Base-by-base conservation (phyloP, 345 rosid genomes). In the Limnanthes douglasii region DNA sequence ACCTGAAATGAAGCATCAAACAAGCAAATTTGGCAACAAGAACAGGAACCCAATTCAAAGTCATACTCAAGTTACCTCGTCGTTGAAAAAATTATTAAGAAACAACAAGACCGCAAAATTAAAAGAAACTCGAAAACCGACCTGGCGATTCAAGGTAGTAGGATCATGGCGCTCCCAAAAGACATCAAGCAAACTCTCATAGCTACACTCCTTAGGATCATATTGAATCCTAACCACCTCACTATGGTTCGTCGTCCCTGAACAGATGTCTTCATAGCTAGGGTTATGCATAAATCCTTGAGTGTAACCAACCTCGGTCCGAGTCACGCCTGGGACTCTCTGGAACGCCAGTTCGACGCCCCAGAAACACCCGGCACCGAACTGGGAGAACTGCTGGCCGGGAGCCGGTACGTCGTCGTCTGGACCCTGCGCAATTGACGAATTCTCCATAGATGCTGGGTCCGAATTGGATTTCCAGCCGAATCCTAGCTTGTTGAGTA, bases 291-390 rank as follows among this genome's bases (percentile, higher is more conserved):
- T 18, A 23, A 36, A 39, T 8, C 98, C 98, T 48, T 77, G 98
- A 0, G 37, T 26, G 34, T 84, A 90, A 5, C 98, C 98, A 36
- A 70, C 98, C 51, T 90, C 98, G 1, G 95, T 80, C 53, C 56
- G 72, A 47, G 75, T 52, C 28, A 90, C 82, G 10, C 96, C 95
- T 0, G 79, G 58, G 15, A 66, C 76, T 21, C 95, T 79, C 77
- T 90, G 98, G 51, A 72, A 72, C 28, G 70, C 79, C 46, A 90
- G 56, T 59, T 90, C 98, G 0, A 80, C 80, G 0, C 98, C 95
- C 98, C 97, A 88, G 58, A 88, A 88, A 41, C 97, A 88, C 0
- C 98, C 98, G 0, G 95, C 98, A 1, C 94, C 98, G 41, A 90
- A 77, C 46, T 90, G 94, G 4, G 72, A 68, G 47, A 84, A 84